Evolutionary conservation across 2,329 filamentous ascomycete genomes (phyloP), one percentile per base, ranked within the genome.

Genomic region (Hymenoscyphus fructigenus): DNA sequence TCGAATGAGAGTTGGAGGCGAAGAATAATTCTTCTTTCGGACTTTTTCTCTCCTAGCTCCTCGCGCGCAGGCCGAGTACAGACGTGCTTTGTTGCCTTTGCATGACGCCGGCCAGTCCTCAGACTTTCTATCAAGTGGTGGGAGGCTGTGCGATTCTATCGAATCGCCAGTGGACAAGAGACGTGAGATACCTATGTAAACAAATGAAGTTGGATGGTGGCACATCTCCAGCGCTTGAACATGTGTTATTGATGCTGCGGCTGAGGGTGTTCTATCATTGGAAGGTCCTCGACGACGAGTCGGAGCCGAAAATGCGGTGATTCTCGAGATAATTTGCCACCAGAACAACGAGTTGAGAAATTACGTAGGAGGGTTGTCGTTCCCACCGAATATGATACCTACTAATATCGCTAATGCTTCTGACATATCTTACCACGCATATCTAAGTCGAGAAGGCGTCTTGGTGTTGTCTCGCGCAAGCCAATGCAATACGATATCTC

Each of bases 1-100:
- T 64, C 66, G 66, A 69, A 70, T 69, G 58, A 61, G 62, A 65
- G 53, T 32, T 20, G 26, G 12, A 50, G 15, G 50, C 44, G 41
- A 44, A 53, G 57, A 61, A 23, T 29, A 62, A 23, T 63, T 23
- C 67, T 65, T 59, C 50, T 62, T 65, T 65, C 34, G 58, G 44
- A 20, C 44, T 47, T 47, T 47, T 20, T 20, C 5, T 20, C n/a
- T 29, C 28, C 28, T 5, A 29, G 9, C n/a, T 47, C 5, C n/a
- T 53, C 32, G 36, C 28, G 50, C 57, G 12, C 20, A 50, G 53
- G 61, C 55, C 58, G 59, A 62, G 23, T 58, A 56, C 23, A 32
- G 44, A 60, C 58, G 65, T 64, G 62, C 63, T 65, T 38, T 65
- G 29, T 62, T 60, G 59, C 59, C 44, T 50, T 53, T 55, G 59